Base-by-base conservation (phyloP, 2,329 filamentous ascomycete species). In the Xylariaceae sp. region DNA sequence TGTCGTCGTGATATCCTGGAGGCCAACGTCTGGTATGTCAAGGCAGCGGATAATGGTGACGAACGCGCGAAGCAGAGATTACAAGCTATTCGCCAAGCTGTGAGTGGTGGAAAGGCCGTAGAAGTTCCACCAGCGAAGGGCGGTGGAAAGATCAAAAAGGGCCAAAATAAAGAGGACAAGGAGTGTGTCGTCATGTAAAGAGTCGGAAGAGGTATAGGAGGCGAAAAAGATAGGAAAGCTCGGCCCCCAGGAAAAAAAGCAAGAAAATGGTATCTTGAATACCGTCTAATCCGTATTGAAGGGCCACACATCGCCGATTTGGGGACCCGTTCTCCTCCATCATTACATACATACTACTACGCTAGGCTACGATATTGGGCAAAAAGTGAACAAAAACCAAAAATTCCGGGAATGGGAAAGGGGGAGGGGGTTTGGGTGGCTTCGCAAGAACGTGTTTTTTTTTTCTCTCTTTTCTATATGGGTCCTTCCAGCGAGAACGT, bases 11-110 rank as follows among this genome's bases (percentile, higher is more conserved):
- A 99, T 73, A 87, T 93, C n/a, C 82, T 99, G 49, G 92, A 97
- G 74, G 93, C 94, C 66, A 99, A 99, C 70, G 90, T 96, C 37
- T 97, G 92, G 93, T 99, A 99, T 72, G 93, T 99, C 66, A 90
- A 90, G 74, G 94, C 94, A 4, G 93, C 94, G 13, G 93, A 96
- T 66, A 85, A 90, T 53, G 94, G 93, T 51, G 92, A 97, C 69
- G 90, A 94, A 68, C 85, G 92, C 59, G 94, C 94, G 54, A 93
- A 88, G 73, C 88, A 94, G 69, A 85, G 94, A 30, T 80, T 99
- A 56, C 86, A 88, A 17, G 90, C 92, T 47, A 99, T 99, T 62
- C 85, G 89, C 62, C 88, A 89, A 7, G 93, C 94, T 9, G 89
- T 92, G 35, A 83, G 79, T 68, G 61, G 81, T 23, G 80, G 80